Evolutionary conservation across 2,329 filamentous ascomycete genomes (phyloP), one percentile per base, ranked within the genome.

Genomic region (Leptographium flavum): DNA sequence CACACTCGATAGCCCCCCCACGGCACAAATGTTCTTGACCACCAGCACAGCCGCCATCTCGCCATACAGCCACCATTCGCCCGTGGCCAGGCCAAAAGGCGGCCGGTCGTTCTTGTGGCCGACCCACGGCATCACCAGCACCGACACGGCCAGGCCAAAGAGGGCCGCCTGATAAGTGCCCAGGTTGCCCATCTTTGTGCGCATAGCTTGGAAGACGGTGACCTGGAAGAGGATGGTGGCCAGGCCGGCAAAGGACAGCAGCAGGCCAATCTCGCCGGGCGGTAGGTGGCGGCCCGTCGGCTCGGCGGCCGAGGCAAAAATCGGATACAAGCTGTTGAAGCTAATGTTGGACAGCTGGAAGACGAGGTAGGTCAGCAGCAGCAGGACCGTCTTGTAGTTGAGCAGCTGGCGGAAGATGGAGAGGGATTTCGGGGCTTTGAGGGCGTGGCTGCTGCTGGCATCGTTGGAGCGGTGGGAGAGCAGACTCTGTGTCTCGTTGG

Each of bases 281-380:
- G 73, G 73, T 4, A 96, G 68, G 1, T 72, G 70, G 35, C 92
- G 81, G 17, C 92, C 92, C 0, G 80, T 81, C 0, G 92, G 92
- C 0, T 79, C 70, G 1, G 73, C 62, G 0, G 83, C 79, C 45
- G 88, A 80, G 1, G 82, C 85, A 55, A 96, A 98, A 45, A 96
- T 90, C 1, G 92, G 92, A 56, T 93, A 98, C 0, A 98, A 69
- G 17, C 86, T 90, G 63, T 94, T 95, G 71, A 88, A 98, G 4
- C 87, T 87, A 52, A 95, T 87, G 60, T 96, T 96, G 49, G 84
- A 81, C 5, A 98, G 71, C 56, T 95, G 88, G 58, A 96, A 98
- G 42, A 96, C 81, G 37, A 95, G 75, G 57, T 94, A 96, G 0
- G 88, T 93, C 43, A 76, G 60, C 6, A 98, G 73, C 0, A 98